Percentiles rank a stretch among this genome's conserved stretches.
These are phyloP conservation scores for Glebionis coronaria DNA, from an alignment of 129 eudicot species.

Conservation along the genomic window DNA sequence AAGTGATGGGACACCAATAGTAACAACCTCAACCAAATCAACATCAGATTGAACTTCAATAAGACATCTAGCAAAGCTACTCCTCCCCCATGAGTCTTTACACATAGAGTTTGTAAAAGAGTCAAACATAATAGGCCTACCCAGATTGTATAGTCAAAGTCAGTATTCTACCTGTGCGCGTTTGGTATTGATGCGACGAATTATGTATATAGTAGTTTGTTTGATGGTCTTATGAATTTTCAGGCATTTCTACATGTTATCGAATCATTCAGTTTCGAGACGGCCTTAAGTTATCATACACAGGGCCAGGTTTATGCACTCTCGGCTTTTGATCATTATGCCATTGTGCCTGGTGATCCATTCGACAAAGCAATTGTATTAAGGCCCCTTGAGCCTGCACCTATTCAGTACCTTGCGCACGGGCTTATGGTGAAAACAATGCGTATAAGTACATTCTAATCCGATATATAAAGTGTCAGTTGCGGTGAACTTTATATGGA, in stretches of 20 bases:
- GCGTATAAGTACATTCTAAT: conserved; percentile 97
- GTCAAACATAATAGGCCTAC: too few relatives aligned
- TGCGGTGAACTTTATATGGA: too few relatives aligned
- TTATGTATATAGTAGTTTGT: background rate
- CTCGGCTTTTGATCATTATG: conserved; percentile 93
- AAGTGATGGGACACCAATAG: too few relatives aligned
- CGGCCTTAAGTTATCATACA: conserved; percentile 94
- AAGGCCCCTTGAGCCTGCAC: conserved; percentile 96
- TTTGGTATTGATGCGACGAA: background rate
- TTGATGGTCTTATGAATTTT: conserved; percentile 9
- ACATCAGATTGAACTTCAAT: too few relatives aligned
- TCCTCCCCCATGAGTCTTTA: too few relatives aligned
- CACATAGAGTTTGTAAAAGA: too few relatives aligned
- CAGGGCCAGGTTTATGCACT: conserved; percentile 92
- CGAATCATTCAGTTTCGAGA: conserved; percentile 95
- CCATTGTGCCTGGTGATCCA: conserved; percentile 99
- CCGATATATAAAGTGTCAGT: too few relatives aligned
- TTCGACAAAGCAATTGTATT: conserved; percentile 85
- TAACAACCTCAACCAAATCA: too few relatives aligned
- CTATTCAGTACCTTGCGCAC: conserved; percentile 86
- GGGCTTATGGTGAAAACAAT: conserved; percentile 99
- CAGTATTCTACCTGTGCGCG: conserved; percentile 21
- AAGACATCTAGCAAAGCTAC: too few relatives aligned
- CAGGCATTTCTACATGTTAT: conserved; percentile 95
- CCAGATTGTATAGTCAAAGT: conserved; percentile 96